Base-by-base conservation (phyloP, 139 green algal species). In the Chlorella sp. region DNA sequence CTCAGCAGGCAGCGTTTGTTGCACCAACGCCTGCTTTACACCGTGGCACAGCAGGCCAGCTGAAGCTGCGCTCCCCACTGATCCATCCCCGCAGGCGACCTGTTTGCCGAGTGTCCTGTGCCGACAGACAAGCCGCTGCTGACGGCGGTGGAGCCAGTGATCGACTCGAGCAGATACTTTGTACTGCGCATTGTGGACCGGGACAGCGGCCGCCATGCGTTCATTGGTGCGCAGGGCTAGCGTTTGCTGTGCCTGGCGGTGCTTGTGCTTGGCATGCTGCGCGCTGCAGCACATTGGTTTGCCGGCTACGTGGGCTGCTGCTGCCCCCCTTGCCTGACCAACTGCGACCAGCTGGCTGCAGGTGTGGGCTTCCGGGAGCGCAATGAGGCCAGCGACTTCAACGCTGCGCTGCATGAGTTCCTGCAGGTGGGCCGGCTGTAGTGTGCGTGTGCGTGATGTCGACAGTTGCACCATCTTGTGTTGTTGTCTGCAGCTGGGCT, bases 101-200 rank as follows among this genome's bases (percentile, higher is more conserved):
- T 96, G 30, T 96, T 95, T 91, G 94, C 93, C 3, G 94, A 96
- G 81, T 96, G 94, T 81, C 91, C 92, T 0, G 73, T 96, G 26
- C 92, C 90, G 2, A 79, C 57, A 30, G 89, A 94, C 41, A 87
- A 78, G 57, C 80, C 91, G 0, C 57, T 94, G 20, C 86, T 70
- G 3, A 94, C 90, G 64, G 92, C 85, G 6, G 89, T 96, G 7
- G 94, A 97, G 85, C 88, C 92, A 0, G 94, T 96, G 3, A 87
- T 96, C 2, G 94, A 97, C 85, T 94, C 90, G 87, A 92, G 82
- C 72, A 76, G 92, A 4, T 95, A 95, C 44, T 96, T 93, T 89
- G 93, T 94, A 51, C 81, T 95, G 63, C 80, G 84, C 0, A 83
- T 96, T 1, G 92, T 90, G 44, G 93, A 96, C 82, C 60, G 74